These are phyloP conservation scores for Rauvolfia tetraphylla DNA, from an alignment of 257 asterid genomes.

Conservation along the genomic window DNA sequence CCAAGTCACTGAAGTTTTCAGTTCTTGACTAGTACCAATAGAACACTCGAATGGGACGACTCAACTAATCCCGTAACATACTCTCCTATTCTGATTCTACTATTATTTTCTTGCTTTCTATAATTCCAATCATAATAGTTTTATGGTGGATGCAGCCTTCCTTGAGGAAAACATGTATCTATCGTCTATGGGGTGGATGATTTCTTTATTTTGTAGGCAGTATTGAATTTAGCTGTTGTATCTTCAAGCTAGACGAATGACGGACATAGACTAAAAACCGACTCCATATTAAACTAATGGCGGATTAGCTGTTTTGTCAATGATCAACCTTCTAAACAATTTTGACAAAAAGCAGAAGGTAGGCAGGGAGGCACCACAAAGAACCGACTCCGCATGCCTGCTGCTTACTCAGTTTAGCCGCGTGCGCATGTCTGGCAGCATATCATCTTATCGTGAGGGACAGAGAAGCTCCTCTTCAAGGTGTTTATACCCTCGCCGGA, in stretches of 20 bases:
- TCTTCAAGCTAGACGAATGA: not conserved
- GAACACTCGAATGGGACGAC: conserved; percentile 5
- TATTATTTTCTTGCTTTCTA: too few relatives aligned
- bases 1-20: not conserved
- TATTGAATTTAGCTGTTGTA: not conserved
- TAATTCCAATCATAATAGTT: too few relatives aligned
- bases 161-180: not conserved
- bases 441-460: not conserved
- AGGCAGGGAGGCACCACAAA: not conserved
- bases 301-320: conserved; percentile 1
- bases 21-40: not conserved
- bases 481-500: too few relatives aligned
- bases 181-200: not conserved
- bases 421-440: not conserved
- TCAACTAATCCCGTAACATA: not conserved
- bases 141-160: too few relatives aligned
- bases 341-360: not conserved
- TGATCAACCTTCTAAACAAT: not conserved
- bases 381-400: not conserved
- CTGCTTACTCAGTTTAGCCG: not conserved
- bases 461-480: too few relatives aligned
- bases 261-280: not conserved
- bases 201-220: not conserved
- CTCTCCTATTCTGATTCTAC: not conserved
- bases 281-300: not conserved